These are phyloP conservation scores for Apiotrichum akiyoshidainum DNA, from an alignment of 1,284 basidiomycete genomes.

Conservation along the genomic window DNA sequence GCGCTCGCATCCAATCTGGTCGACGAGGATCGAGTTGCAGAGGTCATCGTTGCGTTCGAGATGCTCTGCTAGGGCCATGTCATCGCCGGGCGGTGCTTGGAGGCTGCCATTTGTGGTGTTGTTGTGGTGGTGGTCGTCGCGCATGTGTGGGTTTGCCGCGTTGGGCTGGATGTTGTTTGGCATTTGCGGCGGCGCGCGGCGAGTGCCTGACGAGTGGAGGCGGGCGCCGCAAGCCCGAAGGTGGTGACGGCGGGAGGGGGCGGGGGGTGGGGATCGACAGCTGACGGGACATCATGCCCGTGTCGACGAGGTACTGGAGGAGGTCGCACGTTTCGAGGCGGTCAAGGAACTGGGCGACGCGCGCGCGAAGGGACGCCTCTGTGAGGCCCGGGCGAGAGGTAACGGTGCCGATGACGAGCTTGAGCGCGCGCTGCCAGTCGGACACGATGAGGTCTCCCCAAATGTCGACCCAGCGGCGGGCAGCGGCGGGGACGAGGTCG, in stretches of 20 bases:
- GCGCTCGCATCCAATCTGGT: constrained; percentile 42
- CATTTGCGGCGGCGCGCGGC: constrained; percentile 11
- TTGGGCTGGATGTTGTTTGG: constrained; percentile 5
- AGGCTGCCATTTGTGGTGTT: no score
- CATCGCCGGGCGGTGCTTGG: background rate
- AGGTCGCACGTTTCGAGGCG: constrained; percentile 69
- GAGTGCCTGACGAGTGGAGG: constrained; percentile 5
- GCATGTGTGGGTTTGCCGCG: background rate
- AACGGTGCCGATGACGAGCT: constrained; percentile 64
- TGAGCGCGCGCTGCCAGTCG: constrained; percentile 66
- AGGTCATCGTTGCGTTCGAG: constrained; percentile 49
- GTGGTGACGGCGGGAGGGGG: background rate
- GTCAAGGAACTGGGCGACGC: constrained; percentile 66
- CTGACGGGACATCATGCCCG: constrained; percentile 14
- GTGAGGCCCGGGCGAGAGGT: constrained; percentile 62
- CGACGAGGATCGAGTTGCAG: constrained; percentile 47
- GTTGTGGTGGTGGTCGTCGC: constrained; percentile 2
- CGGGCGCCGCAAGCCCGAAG: constrained; percentile 2
- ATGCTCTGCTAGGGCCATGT: constrained; percentile 41
- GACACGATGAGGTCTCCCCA: constrained; percentile 60
- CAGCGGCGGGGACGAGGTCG: constrained; percentile 1
- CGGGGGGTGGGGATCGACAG: constrained; percentile 2
- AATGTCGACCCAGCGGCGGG: constrained; percentile 64
- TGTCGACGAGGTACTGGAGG: constrained; percentile 56
- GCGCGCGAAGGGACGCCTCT: constrained; percentile 65